These are phyloP conservation scores for Globisporangium recalcitrans DNA, from an alignment of 352 stramenopile species.

Conservation along the genomic window DNA sequence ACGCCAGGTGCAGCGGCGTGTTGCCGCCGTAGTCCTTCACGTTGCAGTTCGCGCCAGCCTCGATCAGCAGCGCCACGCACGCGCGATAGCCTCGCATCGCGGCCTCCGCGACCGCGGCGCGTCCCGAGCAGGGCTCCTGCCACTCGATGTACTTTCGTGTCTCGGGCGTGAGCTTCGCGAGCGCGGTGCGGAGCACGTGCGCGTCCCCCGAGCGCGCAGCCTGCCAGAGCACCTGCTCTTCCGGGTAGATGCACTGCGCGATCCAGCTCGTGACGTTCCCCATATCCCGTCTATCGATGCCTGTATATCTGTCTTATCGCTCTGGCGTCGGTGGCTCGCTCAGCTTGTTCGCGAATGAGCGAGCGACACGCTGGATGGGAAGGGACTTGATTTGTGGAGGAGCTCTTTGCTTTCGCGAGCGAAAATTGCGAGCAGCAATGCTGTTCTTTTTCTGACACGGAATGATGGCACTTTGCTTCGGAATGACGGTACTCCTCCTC, in stretches of 20 bases:
- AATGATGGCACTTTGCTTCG: slow-evolving; percentile 1
- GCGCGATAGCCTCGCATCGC: slow-evolving; percentile 34
- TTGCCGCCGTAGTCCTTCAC: slow-evolving; percentile 43
- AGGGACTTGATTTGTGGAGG: not conserved
- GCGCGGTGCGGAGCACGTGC: slow-evolving; percentile 27
- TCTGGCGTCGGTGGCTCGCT: not conserved
- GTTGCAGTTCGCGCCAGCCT: slow-evolving; percentile 45
- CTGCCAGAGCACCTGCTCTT: slow-evolving; percentile 53
- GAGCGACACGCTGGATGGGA: not conserved
- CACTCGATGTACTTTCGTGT: slow-evolving; percentile 48
- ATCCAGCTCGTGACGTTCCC: slow-evolving; percentile 46
- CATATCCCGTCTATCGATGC: slow-evolving; percentile 20
- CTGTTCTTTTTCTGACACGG: not conserved
- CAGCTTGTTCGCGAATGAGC: slow-evolving; percentile 5
- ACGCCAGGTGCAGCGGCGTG: slow-evolving; percentile 50
- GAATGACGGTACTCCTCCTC: slow-evolving; percentile 1
- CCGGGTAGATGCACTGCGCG: slow-evolving; percentile 43
- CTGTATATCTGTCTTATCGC: not conserved
- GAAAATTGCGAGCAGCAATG: not conserved
- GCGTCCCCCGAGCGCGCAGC: slow-evolving; percentile 39
- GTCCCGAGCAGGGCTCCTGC: slow-evolving; percentile 41
- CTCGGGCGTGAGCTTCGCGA: slow-evolving; percentile 30
- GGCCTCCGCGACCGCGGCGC: slow-evolving; percentile 42
- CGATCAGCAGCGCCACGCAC: slow-evolving; percentile 39
- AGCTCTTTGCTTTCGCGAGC: not conserved